Conservation (phyloP, 305 asterid species). For the Withania somnifera region DNA sequence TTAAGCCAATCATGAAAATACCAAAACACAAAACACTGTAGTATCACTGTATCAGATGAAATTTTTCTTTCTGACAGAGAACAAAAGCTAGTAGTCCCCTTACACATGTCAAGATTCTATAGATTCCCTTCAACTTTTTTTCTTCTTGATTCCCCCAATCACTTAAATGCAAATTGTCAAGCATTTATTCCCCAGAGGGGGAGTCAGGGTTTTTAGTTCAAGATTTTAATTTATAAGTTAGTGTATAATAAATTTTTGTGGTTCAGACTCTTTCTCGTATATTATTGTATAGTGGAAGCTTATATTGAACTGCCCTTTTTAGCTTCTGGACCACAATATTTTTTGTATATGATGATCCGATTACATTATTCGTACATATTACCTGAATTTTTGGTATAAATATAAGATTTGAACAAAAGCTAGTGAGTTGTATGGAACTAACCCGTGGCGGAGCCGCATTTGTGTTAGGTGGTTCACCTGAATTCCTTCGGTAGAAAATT, state of each 20-base stretch:
- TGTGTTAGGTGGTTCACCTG: no score
- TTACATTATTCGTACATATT: not conserved
- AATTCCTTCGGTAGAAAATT: no score
- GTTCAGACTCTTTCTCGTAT: no score
- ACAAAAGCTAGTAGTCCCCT: not conserved
- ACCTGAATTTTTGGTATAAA: not conserved
- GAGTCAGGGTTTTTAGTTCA: no score
- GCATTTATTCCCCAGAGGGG: not conserved
- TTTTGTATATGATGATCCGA: not conserved
- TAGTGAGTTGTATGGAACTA: not conserved
- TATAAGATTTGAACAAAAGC: not conserved
- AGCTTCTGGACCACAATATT: not conserved
- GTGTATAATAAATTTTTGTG: no score
- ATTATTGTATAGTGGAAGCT: no score
- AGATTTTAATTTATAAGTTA: no score
- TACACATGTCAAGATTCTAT: not conserved
- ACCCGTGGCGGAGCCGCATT: no score
- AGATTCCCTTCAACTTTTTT: not conserved
- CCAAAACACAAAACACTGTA: not conserved
- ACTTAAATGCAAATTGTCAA: not conserved
- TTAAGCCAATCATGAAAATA: not conserved
- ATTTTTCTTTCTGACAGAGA: not conserved
- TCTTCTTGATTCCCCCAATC: not conserved
- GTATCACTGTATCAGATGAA: not conserved
- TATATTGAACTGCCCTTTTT: no score